These are phyloP conservation scores for Pseudogymnoascus sp. DNA, from an alignment of 2,329 filamentous ascomycete species.

Conservation along the genomic window DNA sequence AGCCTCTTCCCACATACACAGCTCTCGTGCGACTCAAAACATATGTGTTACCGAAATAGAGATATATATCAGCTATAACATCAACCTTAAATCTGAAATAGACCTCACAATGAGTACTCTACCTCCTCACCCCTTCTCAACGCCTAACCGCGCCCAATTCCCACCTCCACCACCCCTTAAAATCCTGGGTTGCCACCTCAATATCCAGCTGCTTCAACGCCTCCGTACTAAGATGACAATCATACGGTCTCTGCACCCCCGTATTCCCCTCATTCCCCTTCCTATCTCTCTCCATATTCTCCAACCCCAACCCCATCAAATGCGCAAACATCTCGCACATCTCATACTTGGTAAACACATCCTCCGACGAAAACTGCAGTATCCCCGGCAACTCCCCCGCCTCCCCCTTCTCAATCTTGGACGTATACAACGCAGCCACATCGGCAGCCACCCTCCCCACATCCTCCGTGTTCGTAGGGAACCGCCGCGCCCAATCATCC, in stretches of 20 bases:
- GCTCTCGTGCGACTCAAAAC: too few species aligned
- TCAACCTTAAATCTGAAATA: neutral
- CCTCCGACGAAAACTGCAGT: constrained; percentile 80
- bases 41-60: neutral
- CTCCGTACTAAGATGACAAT: constrained; percentile 77
- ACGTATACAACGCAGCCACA: constrained; percentile 37
- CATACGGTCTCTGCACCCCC: constrained; percentile 70
- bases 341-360: constrained; percentile 80
- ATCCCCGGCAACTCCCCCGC: constrained; percentile 48
- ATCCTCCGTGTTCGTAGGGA: constrained; percentile 84
- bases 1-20: too few species aligned
- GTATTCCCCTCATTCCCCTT: constrained; percentile 64
- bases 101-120: neutral
- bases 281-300: constrained; percentile 59
- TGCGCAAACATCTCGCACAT: constrained; percentile 72
- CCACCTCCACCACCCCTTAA: constrained; percentile 71
- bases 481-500: constrained; percentile 78
- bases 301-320: constrained; percentile 65
- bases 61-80: neutral
- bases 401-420: neutral
- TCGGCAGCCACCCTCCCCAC: constrained; percentile 64
- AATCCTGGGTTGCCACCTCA: constrained; percentile 64
- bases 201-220: constrained; percentile 65
- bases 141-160: constrained; percentile 47
- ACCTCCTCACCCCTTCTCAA: neutral